A percentile compares a stretch with the other conserved stretches of the same genome.
phyloP scores from a whole-genome alignment of 495 filamentous ascomycete species.

The Penicillium robsamsonii region DNA sequence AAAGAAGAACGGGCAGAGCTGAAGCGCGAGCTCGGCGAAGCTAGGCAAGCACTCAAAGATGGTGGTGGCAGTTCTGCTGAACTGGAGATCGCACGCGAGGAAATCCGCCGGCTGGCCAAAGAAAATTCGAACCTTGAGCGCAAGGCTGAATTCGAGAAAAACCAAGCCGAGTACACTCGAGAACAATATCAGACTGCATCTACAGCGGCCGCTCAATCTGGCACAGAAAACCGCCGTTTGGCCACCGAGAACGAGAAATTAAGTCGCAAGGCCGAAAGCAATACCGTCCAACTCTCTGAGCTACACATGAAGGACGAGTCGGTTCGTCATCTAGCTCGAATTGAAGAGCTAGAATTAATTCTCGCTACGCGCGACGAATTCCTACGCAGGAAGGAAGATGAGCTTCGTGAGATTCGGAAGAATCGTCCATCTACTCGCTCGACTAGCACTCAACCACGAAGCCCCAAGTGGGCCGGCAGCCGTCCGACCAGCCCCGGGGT shows the following conservation, averaged over 20 bases:
- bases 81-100: slow-evolving; percentile 45
- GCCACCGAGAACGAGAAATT: slow-evolving; percentile 46
- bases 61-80: slow-evolving; percentile 52
- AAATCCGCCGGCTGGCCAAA: slow-evolving; percentile 40
- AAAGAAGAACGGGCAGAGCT: slow-evolving; percentile 51
- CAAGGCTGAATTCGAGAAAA: slow-evolving; percentile 51
- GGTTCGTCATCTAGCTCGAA: slow-evolving; percentile 32
- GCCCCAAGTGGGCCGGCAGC: slow-evolving; percentile 44
- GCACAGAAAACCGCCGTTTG: slow-evolving; percentile 51
- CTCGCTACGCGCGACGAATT: slow-evolving; percentile 45
- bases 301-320: slow-evolving; percentile 47
- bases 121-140: slow-evolving; percentile 45
- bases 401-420: slow-evolving; percentile 56
- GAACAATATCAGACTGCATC: slow-evolving; percentile 64
- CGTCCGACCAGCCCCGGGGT: slow-evolving; percentile 47
- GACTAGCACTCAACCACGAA: slow-evolving; percentile 47
- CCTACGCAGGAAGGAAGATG: slow-evolving; percentile 58
- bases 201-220: slow-evolving; percentile 48
- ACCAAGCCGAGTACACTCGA: slow-evolving; percentile 57
- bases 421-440: slow-evolving; percentile 47
- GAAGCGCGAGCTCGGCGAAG: slow-evolving; percentile 48
- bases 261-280: slow-evolving; percentile 48
- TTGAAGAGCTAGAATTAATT: slow-evolving; percentile 51
- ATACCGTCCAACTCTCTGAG: slow-evolving; percentile 50
- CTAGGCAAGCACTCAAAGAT: slow-evolving; percentile 44